Evolutionary conservation across 257 asterid species (phyloP).

Genomic region (Solanum lignicaule): DNA sequence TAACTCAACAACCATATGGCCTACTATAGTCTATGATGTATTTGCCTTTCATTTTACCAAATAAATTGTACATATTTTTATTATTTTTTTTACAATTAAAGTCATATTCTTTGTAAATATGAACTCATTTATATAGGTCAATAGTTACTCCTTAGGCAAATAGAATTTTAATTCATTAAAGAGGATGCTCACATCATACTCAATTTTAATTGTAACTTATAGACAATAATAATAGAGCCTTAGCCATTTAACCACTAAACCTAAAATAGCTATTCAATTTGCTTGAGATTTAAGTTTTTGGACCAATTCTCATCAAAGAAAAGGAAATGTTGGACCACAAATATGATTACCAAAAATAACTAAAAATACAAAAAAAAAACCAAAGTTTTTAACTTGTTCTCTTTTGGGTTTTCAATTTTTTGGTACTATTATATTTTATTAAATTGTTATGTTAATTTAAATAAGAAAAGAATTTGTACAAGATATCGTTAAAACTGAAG

Average conservation of each 20-base stretch:
- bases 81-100: background rate
- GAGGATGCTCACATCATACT: background rate
- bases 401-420: background rate
- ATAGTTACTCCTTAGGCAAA: background rate
- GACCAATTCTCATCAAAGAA: background rate
- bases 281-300: background rate
- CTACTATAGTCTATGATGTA: background rate
- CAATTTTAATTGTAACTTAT: background rate
- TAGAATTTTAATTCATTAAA: background rate
- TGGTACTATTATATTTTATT: background rate
- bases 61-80: background rate
- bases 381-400: background rate
- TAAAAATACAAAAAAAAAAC: background rate
- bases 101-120: background rate
- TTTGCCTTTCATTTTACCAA: background rate
- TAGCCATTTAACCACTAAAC: background rate
- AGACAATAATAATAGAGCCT: background rate
- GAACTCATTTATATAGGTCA: background rate
- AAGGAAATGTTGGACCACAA: background rate
- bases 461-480: no score
- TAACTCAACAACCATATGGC: background rate
- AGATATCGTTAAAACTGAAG: no score
- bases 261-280: background rate
- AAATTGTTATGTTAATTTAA: no score
- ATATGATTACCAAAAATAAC: background rate